These are phyloP conservation scores for Cyberlindnera euphorbiiphila DNA, from an alignment of 805 yeast species.

Conservation along the genomic window DNA sequence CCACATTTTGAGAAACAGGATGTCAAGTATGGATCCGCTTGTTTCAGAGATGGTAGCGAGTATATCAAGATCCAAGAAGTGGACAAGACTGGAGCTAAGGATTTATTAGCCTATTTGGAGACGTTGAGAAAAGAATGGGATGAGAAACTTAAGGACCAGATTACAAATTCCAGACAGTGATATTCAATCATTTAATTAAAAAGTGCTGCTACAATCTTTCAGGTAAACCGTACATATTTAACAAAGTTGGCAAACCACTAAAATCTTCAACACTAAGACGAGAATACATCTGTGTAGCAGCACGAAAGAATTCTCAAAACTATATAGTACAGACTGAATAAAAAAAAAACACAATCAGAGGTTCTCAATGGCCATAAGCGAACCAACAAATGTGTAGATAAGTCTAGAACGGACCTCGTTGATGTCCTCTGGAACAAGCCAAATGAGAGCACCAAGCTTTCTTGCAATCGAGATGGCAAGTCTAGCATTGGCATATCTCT, in stretches of 20 bases:
- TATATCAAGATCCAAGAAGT: conserved; percentile 52
- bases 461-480: conserved; percentile 97
- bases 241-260: too few relatives aligned
- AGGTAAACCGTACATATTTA: too few relatives aligned
- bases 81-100: conserved; percentile 61
- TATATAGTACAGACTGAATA: conserved; percentile 3
- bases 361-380: conserved; percentile 72
- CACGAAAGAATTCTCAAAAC: too few relatives aligned
- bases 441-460: conserved; percentile 94
- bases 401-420: conserved; percentile 93
- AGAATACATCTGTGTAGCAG: conserved; percentile 1
- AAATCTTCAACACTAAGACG: too few relatives aligned
- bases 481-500: conserved; percentile 89
- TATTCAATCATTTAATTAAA: too few relatives aligned
- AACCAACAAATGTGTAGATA: conserved; percentile 91
- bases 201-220: too few relatives aligned
- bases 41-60: conserved; percentile 60
- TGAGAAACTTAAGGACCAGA: conserved; percentile 66
- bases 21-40: conserved; percentile 71
- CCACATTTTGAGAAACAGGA: conserved; percentile 43
- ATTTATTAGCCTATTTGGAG: conserved; percentile 63
- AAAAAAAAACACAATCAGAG: conserved; percentile 7
- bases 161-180: conserved; percentile 36
- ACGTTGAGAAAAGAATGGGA: conserved; percentile 66
- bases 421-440: conserved; percentile 99